Percentiles rank a stretch among this genome's conserved stretches.
These are phyloP conservation scores for Pythium pectinolyticum DNA, from an alignment of 352 stramenopile genomes.

Conservation along the genomic window DNA sequence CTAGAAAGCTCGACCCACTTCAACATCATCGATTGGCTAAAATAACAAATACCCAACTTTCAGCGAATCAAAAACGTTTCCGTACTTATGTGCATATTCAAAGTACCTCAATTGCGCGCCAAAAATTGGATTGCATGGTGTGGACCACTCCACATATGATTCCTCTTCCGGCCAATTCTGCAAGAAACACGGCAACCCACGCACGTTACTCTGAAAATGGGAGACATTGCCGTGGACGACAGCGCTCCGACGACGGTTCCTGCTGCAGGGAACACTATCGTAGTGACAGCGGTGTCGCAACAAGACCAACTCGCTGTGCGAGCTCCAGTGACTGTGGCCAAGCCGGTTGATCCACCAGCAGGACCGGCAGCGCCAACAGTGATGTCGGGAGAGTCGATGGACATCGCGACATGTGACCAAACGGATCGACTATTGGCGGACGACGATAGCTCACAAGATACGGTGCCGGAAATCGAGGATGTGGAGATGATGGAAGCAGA, in stretches of 20 bases:
- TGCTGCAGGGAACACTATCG: too few species aligned
- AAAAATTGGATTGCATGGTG: slow-evolving; percentile 8
- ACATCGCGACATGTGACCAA: slow-evolving; percentile 11
- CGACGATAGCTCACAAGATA: slow-evolving; percentile 21
- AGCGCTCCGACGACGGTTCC: background rate
- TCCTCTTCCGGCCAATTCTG: background rate
- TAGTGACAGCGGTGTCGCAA: background rate
- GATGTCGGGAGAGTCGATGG: too few species aligned
- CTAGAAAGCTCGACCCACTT: slow-evolving; percentile 17
- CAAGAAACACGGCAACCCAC: too few species aligned
- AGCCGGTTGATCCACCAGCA: background rate
- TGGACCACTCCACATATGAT: slow-evolving; percentile 20
- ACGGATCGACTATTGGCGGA: slow-evolving; percentile 17
- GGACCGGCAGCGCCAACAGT: background rate
- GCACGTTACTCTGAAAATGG: background rate
- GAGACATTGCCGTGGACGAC: background rate
- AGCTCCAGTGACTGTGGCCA: background rate
- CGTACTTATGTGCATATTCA: slow-evolving; percentile 8
- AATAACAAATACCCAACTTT: too few species aligned
- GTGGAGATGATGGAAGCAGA: slow-evolving; percentile 5
- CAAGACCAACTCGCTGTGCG: background rate
- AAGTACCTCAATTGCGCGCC: slow-evolving; percentile 22
- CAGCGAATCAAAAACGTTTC: slow-evolving; percentile 1
- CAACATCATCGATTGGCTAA: background rate
- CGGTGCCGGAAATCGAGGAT: background rate